Evolutionary conservation across 768 basidiomycete genomes (phyloP), one percentile per base, ranked within the genome.

Genomic region (Cantharellus cinnabarinus): DNA sequence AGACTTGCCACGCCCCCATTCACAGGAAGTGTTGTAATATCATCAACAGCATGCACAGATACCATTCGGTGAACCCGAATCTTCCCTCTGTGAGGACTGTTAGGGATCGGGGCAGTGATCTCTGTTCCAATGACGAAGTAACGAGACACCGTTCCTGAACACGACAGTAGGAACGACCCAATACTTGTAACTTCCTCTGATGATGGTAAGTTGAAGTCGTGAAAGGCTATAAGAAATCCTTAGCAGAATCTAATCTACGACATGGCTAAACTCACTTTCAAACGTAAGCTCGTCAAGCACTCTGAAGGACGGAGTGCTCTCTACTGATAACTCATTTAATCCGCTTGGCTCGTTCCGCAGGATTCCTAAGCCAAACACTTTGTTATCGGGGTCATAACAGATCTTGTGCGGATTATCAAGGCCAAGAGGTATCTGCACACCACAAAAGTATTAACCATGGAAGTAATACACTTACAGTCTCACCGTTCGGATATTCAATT

Each of bases 401-500:
- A 95, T 79, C 41, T 77, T 72, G 3, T 76, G 75, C 2, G 90
- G 90, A 65, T 78, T 79, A 59, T 87, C 79, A 37, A 77, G 71
- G 2, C 87, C 89, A 5, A 91, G 70, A 35, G 79, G 74, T 38
- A 88, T 71, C 88, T 89, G 64, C 44, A 50, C n/a, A 15, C 20
- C 52, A 52, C 29, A 48, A 29, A 10, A 41, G 3, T 7, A 59
- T 14, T 39, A 7, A 44, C 50, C 3, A 55, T 56, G 35, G n/a
- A 54, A 37, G 2, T 4, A 48, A 29, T 29, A 29, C 1, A 29
- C 20, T 29, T 29, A 29, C 52, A 44, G 40, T 62, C 77, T 62
- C 67, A 88, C 88, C 41, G 86, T 78, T 59, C 81, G 80, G 52
- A 93, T 80, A 64, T 93, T 85, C 68, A 90, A 74, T 68, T 85